A percentile compares a stretch with the other conserved stretches of the same genome.
phyloP scores from a whole-genome alignment of 495 filamentous ascomycete species.

The Penicillium ochrochloron region DNA sequence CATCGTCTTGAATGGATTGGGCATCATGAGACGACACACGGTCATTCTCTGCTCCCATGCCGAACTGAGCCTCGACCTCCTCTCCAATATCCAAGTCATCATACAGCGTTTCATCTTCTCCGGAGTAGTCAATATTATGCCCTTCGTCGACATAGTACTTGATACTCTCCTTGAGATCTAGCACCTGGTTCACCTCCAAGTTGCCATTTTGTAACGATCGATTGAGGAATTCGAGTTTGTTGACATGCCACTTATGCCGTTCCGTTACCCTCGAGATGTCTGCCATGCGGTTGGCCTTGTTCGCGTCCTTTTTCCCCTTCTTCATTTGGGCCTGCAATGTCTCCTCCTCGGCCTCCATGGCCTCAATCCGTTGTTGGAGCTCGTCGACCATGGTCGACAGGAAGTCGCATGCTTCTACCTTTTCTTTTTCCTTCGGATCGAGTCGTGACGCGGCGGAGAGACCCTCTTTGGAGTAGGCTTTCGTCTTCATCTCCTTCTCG shows the following conservation, averaged over 20 bases:
- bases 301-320: constrained; percentile 84
- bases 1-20: constrained; percentile 88
- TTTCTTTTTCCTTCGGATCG: constrained; percentile 94
- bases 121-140: constrained; percentile 78
- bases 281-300: constrained; percentile 83
- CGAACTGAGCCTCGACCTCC: constrained; percentile 81
- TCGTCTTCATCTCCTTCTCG: constrained; percentile 99
- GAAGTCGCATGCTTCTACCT: constrained; percentile 83
- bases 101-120: constrained; percentile 92
- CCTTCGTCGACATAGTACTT: constrained; percentile 93
- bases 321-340: constrained; percentile 85
- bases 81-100: constrained; percentile 92
- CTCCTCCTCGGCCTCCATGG: constrained; percentile 89
- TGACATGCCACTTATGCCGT: constrained; percentile 94
- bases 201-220: constrained; percentile 91
- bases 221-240: constrained; percentile 87
- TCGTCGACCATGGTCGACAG: constrained; percentile 87
- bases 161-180: constrained; percentile 86
- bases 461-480: constrained; percentile 98
- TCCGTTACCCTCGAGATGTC: constrained; percentile 84
- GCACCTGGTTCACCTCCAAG: constrained; percentile 82
- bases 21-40: constrained; percentile 92
- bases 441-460: constrained; percentile 86
- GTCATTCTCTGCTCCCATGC: constrained; percentile 81
- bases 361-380: constrained; percentile 89